A percentile compares a stretch with the other conserved stretches of the same genome.
These are phyloP conservation scores for Chrysoporthe cubensis DNA, from an alignment of 2,329 filamentous ascomycete genomes.

Conservation along the genomic window DNA sequence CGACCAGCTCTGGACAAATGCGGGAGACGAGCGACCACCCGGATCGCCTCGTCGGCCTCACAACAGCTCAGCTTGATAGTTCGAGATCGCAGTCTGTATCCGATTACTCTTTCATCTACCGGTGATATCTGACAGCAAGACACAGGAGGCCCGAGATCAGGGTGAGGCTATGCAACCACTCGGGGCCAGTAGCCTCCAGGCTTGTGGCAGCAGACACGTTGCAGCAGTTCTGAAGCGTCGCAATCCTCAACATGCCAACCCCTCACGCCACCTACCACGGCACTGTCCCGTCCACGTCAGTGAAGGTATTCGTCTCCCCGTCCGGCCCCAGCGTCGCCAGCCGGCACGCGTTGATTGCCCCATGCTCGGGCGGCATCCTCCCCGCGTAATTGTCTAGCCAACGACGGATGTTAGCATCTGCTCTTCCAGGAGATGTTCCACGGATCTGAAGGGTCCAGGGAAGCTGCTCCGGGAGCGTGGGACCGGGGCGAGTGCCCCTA, in stretches of 20 bases:
- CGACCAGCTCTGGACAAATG: not conserved
- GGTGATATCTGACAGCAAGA: not conserved
- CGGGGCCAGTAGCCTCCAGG: not conserved
- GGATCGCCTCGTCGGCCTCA: not conserved
- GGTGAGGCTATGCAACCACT: not conserved
- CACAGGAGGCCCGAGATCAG: not conserved
- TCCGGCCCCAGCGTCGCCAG: constrained; percentile 34
- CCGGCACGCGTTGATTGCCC: constrained; percentile 33
- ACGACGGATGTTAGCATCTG: not conserved
- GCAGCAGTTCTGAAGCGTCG: not conserved
- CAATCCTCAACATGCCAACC: too few relatives aligned
- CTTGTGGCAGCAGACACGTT: not conserved
- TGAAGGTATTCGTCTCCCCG: constrained; percentile 33
- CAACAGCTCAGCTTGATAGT: not conserved
- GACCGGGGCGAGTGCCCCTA: not conserved
- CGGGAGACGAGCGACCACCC: not conserved
- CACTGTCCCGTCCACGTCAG: constrained; percentile 26
- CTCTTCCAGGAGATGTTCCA: not conserved
- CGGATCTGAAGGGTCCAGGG: not conserved
- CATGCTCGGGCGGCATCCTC: constrained; percentile 27
- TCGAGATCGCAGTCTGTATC: not conserved
- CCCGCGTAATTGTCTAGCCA: constrained; percentile 25
- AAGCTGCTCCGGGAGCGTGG: not conserved
- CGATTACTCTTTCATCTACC: not conserved
- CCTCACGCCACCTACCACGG: constrained; percentile 28